Evolutionary conservation across 1,284 basidiomycete genomes (phyloP).

Genomic region (Agaricales sp.): DNA sequence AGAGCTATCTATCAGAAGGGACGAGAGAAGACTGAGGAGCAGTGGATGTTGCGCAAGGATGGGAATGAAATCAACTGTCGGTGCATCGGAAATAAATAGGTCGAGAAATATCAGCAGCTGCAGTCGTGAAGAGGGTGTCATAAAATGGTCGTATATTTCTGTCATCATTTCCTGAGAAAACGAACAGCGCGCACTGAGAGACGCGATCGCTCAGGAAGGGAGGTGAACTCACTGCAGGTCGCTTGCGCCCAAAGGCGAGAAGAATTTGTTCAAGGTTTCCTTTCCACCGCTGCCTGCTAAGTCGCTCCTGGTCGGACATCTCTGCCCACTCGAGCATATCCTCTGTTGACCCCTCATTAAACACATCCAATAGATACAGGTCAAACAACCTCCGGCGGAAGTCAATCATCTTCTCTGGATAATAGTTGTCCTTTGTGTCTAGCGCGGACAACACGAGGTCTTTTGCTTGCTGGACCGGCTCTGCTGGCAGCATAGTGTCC

Average conservation of each 20-base stretch:
- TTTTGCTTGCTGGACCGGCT: constrained; percentile 55
- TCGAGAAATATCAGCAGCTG: constrained; percentile 59
- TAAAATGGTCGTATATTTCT: constrained; percentile 53
- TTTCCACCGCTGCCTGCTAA: constrained; percentile 58
- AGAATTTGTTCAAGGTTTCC: constrained; percentile 65
- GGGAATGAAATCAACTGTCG: constrained; percentile 38
- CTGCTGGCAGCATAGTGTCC: constrained; percentile 52
- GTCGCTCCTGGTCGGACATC: constrained; percentile 48
- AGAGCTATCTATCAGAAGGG: constrained; percentile 61
- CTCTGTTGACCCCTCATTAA: constrained; percentile 59
- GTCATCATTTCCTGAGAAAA: constrained; percentile 49
- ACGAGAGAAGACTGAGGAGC: constrained; percentile 47
- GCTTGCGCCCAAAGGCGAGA: constrained; percentile 47
- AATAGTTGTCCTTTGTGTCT: constrained; percentile 32
- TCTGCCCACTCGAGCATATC: constrained; percentile 67
- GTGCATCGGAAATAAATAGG: constrained; percentile 24
- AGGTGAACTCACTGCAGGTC: constrained; percentile 43
- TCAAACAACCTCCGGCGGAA: constrained; percentile 63
- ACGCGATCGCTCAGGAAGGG: constrained; percentile 9
- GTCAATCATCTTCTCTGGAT: constrained; percentile 42
- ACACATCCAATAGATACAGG: constrained; percentile 64
- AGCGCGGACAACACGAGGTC: constrained; percentile 57
- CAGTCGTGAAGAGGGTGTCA: constrained; percentile 46
- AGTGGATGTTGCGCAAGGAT: constrained; percentile 54
- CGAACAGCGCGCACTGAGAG: constrained; percentile 11